Base-by-base conservation (phyloP, 208 protist species). In the Crithidia mellificae region DNA sequence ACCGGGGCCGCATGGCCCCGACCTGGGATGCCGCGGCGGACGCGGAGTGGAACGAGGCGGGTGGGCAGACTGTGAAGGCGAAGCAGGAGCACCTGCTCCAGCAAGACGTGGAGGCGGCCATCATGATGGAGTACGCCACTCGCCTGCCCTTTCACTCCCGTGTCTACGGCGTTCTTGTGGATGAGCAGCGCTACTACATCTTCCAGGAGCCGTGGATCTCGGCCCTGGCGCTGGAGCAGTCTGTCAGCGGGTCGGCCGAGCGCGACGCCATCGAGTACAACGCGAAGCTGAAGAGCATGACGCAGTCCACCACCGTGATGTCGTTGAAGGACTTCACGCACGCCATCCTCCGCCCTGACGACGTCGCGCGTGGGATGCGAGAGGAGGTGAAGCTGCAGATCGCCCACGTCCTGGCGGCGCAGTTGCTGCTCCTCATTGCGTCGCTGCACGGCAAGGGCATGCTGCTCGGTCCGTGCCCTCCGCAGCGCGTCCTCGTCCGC, bases 131-230 rank as follows among this genome's bases (percentile, higher is more conserved):
- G 66, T 95, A 95, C 77, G 44, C 80, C 19, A 85, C 90, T 15
- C 81, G 74, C 44, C 66, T 95, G 49, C 90, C 87, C 7, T 92
- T 86, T 49, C 73, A 84, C 52, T 81, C 80, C 0, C 85, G 80
- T 30, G 74, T 95, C 17, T 88, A 84, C 64, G 84, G 86, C 36
- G 84, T 95, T 4, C 69, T 93, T 22, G 81, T 84, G 24, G 87
- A 95, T 64, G 81, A 87, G 59, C 74, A 90, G 56, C 76, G 80
- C 34, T 93, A 88, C 76, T 95, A 93, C 71, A 78, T 95, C 56
- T 78, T 93, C 62, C 80, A 89, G 61, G 77, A 85, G 66, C 90
- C 90, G 58, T 86, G 85, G 83, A 78, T 90, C 43, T 92, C 90
- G 2, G 85, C 85, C 6, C 57, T 91, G 25, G 68, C 85, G n/a